These are phyloP conservation scores for Oryza coarctata DNA, from an alignment of 176 grass and related monocot species.

Conservation along the genomic window DNA sequence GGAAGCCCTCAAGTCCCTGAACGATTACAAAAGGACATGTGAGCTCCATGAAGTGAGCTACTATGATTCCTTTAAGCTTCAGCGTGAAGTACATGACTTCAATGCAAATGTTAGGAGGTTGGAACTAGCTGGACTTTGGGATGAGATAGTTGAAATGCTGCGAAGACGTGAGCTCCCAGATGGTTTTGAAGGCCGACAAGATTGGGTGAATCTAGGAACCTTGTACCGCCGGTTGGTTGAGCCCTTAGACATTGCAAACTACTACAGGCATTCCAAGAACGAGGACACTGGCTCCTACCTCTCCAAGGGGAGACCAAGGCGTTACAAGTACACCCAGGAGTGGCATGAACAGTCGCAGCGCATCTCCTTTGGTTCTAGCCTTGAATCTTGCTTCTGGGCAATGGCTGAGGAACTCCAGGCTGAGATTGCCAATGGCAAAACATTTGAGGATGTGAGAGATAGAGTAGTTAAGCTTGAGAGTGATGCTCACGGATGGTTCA, in stretches of 20 bases:
- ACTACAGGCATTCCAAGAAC: conserved; percentile 92
- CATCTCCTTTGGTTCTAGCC: conserved; percentile 50
- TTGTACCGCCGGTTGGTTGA: conserved; percentile 73
- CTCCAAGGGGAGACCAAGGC: conserved; percentile 70
- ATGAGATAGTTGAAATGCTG: conserved; percentile 95
- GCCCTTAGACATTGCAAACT: conserved; percentile 97
- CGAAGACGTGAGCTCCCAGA: conserved; percentile 73
- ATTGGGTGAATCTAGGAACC: conserved; percentile 83
- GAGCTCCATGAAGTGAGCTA: conserved; percentile 63
- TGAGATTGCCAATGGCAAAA: conserved; percentile 53
- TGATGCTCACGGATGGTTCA: conserved; percentile 59
- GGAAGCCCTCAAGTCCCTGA: conserved; percentile 57
- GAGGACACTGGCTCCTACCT: conserved; percentile 87
- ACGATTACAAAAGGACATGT: conserved; percentile 60
- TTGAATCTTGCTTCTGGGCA: conserved; percentile 91
- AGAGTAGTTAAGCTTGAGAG: conserved; percentile 66
- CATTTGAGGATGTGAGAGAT: conserved; percentile 57
- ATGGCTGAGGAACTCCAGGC: conserved; percentile 78
- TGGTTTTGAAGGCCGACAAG: conserved; percentile 63
- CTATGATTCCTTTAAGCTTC: conserved; percentile 92
- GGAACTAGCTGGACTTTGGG: conserved; percentile 82
- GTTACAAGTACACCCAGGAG: conserved; percentile 85
- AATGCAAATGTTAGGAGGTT: conserved; percentile 75
- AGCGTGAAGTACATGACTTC: conserved; percentile 78
- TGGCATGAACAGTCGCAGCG: conserved; percentile 71